Conservation (phyloP, 2,329 filamentous ascomycete genomes). For the Aspergillus ruber region DNA sequence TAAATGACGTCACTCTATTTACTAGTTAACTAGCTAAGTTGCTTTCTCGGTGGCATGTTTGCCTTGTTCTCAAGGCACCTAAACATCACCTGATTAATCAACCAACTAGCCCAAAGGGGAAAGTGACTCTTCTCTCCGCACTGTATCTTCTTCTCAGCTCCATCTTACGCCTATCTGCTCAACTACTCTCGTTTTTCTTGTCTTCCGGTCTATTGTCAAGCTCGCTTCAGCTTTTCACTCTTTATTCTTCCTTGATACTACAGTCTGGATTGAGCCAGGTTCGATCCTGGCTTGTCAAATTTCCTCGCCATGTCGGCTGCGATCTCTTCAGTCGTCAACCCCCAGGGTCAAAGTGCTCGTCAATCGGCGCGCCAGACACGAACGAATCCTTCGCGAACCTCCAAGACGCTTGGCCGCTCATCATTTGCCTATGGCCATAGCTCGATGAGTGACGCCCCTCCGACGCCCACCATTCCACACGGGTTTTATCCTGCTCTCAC, state of each 20-base stretch:
- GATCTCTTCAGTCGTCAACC: conserved; percentile 19
- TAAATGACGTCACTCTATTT: too few relatives aligned
- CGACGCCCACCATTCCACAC: conserved; percentile 30
- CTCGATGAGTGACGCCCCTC: conserved; percentile 20
- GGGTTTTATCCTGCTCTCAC: conserved; percentile 61
- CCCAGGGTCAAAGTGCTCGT: conserved; percentile 25
- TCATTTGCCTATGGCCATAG: conserved; percentile 34
- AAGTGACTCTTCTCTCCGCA: conserved; percentile 1
- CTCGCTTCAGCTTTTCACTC: too few relatives aligned
- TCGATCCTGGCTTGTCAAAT: conserved; percentile 4
- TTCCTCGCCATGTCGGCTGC: conserved; percentile 21
- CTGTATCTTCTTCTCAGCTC: not conserved
- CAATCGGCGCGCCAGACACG: conserved; percentile 42
- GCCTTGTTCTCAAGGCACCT: not conserved
- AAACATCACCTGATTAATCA: not conserved
- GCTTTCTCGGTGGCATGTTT: too few relatives aligned
- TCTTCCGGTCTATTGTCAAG: not conserved
- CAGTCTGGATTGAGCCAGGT: conserved; percentile 3
- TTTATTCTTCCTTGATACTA: not conserved
- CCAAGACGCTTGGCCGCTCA: conserved; percentile 37
- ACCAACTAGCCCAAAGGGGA: not conserved
- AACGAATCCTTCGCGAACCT: conserved; percentile 44
- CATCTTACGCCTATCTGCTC: not conserved
- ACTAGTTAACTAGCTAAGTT: too few relatives aligned
- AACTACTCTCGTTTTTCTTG: not conserved